phyloP scores from a whole-genome alignment of 352 stramenopile species.

The Globisporangium splendens region DNA sequence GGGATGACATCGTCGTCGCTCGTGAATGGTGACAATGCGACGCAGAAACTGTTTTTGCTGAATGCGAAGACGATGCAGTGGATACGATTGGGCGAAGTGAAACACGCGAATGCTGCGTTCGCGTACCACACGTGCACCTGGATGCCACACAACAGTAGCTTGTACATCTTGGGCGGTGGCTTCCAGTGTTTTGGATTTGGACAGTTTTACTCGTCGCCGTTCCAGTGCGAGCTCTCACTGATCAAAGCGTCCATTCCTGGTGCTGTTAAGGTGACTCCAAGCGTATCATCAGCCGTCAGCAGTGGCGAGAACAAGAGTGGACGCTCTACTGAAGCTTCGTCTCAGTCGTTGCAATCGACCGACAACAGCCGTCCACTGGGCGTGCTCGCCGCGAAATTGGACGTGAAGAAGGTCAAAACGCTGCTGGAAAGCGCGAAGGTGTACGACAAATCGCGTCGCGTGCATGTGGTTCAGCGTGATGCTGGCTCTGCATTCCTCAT shows the following conservation, averaged over 20 bases:
- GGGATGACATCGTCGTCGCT: slow-evolving; percentile 43
- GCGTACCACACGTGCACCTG: slow-evolving; percentile 54
- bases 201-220: slow-evolving; percentile 67
- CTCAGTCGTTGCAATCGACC: slow-evolving; percentile 1
- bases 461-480: slow-evolving; percentile 37
- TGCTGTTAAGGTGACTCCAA: neutral
- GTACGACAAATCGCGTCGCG: slow-evolving; percentile 80
- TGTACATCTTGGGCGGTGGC: slow-evolving; percentile 64
- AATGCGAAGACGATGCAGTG: slow-evolving; percentile 44
- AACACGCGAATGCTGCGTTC: slow-evolving; percentile 44
- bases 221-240: slow-evolving; percentile 52
- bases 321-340: neutral
- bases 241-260: neutral
- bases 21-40: slow-evolving; percentile 31
- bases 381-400: slow-evolving; percentile 49
- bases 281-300: neutral
- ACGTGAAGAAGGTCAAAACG: slow-evolving; percentile 81
- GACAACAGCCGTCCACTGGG: slow-evolving; percentile 25
- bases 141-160: slow-evolving; percentile 32
- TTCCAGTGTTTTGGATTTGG: slow-evolving; percentile 87
- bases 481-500: slow-evolving; percentile 43
- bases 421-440: slow-evolving; percentile 51
- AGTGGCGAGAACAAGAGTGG: neutral
- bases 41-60: slow-evolving; percentile 53
- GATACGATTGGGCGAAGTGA: slow-evolving; percentile 47